phyloP scores from a whole-genome alignment of 352 stramenopile genomes.

The Phytophthora crassamura region DNA sequence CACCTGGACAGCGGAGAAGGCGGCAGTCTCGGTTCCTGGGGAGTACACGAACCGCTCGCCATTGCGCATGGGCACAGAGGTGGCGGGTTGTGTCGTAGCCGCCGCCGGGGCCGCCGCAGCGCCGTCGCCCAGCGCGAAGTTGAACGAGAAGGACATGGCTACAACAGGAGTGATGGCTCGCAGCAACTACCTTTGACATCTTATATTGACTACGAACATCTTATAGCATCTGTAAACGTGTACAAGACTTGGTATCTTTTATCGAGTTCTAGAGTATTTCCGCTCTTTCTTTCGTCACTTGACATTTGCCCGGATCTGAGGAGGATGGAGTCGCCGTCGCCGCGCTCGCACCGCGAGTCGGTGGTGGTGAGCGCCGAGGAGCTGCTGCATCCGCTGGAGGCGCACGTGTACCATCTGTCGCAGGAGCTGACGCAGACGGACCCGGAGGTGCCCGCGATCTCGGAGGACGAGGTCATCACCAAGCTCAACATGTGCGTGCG shows the following conservation, averaged over 20 bases:
- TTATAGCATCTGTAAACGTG: no score
- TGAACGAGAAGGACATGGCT: constrained; percentile 62
- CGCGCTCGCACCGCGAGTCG: constrained; percentile 36
- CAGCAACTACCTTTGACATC: not conserved
- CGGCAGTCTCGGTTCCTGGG: not conserved
- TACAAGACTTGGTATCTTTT: not conserved
- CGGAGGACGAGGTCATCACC: constrained; percentile 65
- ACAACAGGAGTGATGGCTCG: constrained; percentile 4
- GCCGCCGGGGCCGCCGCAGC: not conserved
- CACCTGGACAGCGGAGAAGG: constrained; percentile 49
- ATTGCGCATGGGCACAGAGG: constrained; percentile 38
- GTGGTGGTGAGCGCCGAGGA: constrained; percentile 46
- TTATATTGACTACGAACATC: no score
- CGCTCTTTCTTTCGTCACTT: not conserved
- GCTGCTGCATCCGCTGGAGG: constrained; percentile 63
- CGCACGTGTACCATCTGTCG: constrained; percentile 63
- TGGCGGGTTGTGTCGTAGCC: not conserved
- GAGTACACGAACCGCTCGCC: constrained; percentile 64
- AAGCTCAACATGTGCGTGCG: constrained; percentile 82
- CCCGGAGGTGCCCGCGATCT: constrained; percentile 42
- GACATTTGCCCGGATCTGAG: constrained; percentile 10
- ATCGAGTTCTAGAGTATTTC: not conserved
- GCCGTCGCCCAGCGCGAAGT: constrained; percentile 57
- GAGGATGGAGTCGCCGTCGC: constrained; percentile 21
- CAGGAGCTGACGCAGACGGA: constrained; percentile 66